Evolutionary conservation across 345 rosid genomes (phyloP).

Genomic region (Sisymbrium irio): DNA sequence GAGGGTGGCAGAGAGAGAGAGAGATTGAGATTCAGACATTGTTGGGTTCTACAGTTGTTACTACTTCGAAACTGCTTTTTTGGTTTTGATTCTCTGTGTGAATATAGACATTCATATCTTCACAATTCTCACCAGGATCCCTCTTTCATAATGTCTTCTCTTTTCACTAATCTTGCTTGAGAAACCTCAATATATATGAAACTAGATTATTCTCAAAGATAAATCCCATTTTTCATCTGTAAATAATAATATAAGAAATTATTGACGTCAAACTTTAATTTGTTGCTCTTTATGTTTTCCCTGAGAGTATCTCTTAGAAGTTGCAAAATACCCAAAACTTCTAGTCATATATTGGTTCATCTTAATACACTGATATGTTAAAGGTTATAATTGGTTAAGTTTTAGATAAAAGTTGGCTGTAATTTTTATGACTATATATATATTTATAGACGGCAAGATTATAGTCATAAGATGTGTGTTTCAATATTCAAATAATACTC

Average conservation of each 20-base stretch:
- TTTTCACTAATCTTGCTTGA: neutral
- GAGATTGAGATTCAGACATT: slow-evolving; percentile 29
- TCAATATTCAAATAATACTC: too few relatives aligned
- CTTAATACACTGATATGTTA: neutral
- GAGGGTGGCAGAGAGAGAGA: slow-evolving; percentile 43
- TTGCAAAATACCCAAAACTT: too few relatives aligned
- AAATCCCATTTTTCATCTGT: neutral
- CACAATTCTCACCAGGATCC: slow-evolving; percentile 14
- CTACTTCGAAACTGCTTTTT: slow-evolving; percentile 30
- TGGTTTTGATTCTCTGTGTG: slow-evolving; percentile 27
- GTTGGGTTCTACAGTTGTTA: slow-evolving; percentile 34
- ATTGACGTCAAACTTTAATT: neutral
- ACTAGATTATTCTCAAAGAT: neutral
- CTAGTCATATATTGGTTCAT: neutral
- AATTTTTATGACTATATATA: too few relatives aligned
- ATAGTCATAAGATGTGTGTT: too few relatives aligned
- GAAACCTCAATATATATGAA: neutral
- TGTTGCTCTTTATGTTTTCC: neutral
- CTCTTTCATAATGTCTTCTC: neutral
- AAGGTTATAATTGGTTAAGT: too few relatives aligned
- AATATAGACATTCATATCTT: slow-evolving; percentile 30
- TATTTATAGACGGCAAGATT: too few relatives aligned
- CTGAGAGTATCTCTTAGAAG: neutral
- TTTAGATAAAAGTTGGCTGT: too few relatives aligned
- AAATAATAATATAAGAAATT: neutral